Base-by-base conservation (phyloP, 345 rosid genomes). In the Acer campestre region DNA sequence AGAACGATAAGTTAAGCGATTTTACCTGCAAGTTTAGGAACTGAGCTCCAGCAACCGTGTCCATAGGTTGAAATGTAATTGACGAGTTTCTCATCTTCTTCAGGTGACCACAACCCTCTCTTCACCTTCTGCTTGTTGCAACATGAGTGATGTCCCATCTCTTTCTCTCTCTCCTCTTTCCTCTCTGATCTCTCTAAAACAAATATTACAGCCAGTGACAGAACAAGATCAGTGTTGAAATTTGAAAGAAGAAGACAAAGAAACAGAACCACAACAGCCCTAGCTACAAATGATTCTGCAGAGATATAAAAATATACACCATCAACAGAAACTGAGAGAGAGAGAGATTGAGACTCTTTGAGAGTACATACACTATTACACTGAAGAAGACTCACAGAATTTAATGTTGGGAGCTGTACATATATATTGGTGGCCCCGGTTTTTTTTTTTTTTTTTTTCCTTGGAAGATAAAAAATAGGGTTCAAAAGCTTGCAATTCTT, bases 41-140 rank as follows among this genome's bases (percentile, higher is more conserved):
- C 97, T 1, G 99, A 92, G 88, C 98, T 94, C 99, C 99, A 96
- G 83, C 99, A 91, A 29, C 98, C 98, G 84, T 96, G 98, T 84
- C 98, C 99, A 56, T 90, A 91, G 70, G 90, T 90, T 16, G 93
- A 80, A 87, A 96, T 91, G 90, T 91, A 92, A 91, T 76, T 90
- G 81, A 92, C 80, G 89, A 96, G 99, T 81, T 91, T 96, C 89
- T 94, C 97, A 82, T 96, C 99, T 88, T 96, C 99, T 74, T 96
- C 98, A 0, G 99, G 99, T 66, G 99, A 96, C 99, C 99, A 96
- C 14, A 96, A 84, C 17, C 98, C 99, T 84, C 99, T 91, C 90
- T 90, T 96, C 58, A 96, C 98, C 84, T 94, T 96, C 87, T 96
- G 98, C 83, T 94, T 96, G 91, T 94, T 94, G 85, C 99, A 96